Evolutionary conservation across 108 stramenopile genomes (phyloP).

Genomic region (Cyclotella cryptica): DNA sequence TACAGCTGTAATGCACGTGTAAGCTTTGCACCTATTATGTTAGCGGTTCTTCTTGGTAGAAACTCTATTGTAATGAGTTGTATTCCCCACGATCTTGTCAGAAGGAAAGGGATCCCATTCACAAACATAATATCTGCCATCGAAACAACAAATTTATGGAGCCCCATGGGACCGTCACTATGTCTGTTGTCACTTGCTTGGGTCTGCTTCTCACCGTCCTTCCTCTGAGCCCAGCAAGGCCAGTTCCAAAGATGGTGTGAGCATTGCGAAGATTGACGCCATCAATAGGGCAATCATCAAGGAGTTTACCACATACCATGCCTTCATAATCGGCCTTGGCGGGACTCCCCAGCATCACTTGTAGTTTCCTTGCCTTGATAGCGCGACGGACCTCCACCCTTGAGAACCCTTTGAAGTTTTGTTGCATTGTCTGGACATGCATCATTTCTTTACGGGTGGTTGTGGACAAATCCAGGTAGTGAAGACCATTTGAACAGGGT

Average conservation of each 20-base stretch:
- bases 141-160: too few relatives aligned
- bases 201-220: too few relatives aligned
- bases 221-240: neutral
- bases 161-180: too few relatives aligned
- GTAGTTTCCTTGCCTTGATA: slow-evolving; percentile 1
- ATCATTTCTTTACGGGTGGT: neutral
- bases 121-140: too few relatives aligned
- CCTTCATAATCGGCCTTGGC: neutral
- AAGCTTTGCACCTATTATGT: too few relatives aligned
- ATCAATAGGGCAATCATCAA: neutral
- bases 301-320: neutral
- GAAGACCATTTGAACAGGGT: neutral
- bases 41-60: too few relatives aligned
- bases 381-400: neutral
- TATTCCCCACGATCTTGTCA: too few relatives aligned
- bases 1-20: too few relatives aligned
- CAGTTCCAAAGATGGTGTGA: neutral
- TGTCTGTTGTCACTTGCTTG: too few relatives aligned
- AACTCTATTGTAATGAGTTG: too few relatives aligned
- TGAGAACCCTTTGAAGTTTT: neutral
- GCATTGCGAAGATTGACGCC: neutral
- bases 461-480: neutral
- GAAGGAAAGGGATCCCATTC: too few relatives aligned
- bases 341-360: neutral
- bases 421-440: neutral